These are phyloP conservation scores for Pharus latifolius DNA, from an alignment of 176 grass and related monocot species.

Conservation along the genomic window DNA sequence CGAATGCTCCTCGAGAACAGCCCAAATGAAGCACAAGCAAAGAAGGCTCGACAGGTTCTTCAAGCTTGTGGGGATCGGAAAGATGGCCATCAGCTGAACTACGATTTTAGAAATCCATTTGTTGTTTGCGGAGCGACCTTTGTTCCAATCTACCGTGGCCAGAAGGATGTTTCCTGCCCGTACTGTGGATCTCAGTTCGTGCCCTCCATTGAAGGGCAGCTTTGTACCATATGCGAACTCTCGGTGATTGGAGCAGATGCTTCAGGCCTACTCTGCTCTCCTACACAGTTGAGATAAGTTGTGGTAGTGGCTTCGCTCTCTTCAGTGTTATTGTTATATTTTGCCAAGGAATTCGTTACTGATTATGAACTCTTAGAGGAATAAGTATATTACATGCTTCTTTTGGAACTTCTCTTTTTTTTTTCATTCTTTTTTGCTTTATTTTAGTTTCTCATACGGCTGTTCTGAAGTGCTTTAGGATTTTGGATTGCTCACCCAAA, in stretches of 20 bases:
- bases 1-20: constrained; percentile 81
- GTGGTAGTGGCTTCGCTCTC: constrained; percentile 9
- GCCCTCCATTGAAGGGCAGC: constrained; percentile 53
- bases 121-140: constrained; percentile 78
- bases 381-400: constrained; percentile 62
- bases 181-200: constrained; percentile 77
- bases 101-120: constrained; percentile 93
- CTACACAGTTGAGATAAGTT: constrained; percentile 75
- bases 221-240: constrained; percentile 87
- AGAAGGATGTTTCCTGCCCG: constrained; percentile 82
- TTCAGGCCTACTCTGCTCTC: constrained; percentile 73
- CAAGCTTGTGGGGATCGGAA: constrained; percentile 47
- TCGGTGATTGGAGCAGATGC: constrained; percentile 67
- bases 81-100: constrained; percentile 59
- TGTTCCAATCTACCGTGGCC: constrained; percentile 90
- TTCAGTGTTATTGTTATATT: constrained; percentile 29
- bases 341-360: constrained; percentile 29
- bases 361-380: constrained; percentile 44
- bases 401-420: constrained; percentile 12
- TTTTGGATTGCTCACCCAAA: constrained; percentile 15
- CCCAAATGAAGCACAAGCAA: constrained; percentile 61
- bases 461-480: constrained; percentile 36
- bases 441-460: constrained; percentile 30
- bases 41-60: constrained; percentile 72
- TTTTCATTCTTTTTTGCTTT: neutral